These are phyloP conservation scores for Passiflora organensis DNA, from an alignment of 345 rosid species.

Conservation along the genomic window DNA sequence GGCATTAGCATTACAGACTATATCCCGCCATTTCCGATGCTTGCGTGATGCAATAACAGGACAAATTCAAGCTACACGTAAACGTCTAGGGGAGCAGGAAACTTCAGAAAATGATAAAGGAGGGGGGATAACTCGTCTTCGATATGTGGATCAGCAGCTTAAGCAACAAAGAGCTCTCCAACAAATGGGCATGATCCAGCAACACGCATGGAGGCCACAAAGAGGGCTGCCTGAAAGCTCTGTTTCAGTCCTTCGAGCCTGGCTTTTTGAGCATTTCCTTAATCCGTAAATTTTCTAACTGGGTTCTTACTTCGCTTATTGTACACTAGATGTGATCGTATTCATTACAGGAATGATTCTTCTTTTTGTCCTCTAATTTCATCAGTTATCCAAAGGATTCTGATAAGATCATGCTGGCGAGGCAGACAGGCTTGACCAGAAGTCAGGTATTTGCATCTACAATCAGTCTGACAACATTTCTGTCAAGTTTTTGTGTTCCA, in stretches of 20 bases:
- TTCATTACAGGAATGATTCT: not conserved
- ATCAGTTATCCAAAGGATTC: slow-evolving; percentile 89
- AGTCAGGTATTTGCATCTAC: slow-evolving; percentile 67
- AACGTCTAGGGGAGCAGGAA: slow-evolving; percentile 78
- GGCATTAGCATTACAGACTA: slow-evolving; percentile 81
- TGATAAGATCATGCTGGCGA: slow-evolving; percentile 81
- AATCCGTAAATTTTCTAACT: slow-evolving; percentile 64
- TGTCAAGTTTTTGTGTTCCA: not conserved
- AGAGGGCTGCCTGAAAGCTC: slow-evolving; percentile 96
- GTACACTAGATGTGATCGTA: not conserved
- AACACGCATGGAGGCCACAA: slow-evolving; percentile 94
- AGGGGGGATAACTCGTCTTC: slow-evolving; percentile 64
- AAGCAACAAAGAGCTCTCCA: slow-evolving; percentile 87
- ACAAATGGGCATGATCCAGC: slow-evolving; percentile 89
- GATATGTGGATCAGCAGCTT: slow-evolving; percentile 78
- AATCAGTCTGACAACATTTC: too few species aligned
- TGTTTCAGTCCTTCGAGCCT: slow-evolving; percentile 85
- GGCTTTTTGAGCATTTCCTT: slow-evolving; percentile 99
- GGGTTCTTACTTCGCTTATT: not conserved
- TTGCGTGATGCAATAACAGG: slow-evolving; percentile 64
- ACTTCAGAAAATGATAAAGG: slow-evolving; percentile 46
- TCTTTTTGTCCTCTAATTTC: slow-evolving; percentile 1
- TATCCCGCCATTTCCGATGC: slow-evolving; percentile 81
- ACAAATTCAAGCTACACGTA: slow-evolving; percentile 53
- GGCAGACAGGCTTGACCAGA: slow-evolving; percentile 86